These are phyloP conservation scores for Quercus berberidifolia DNA, from an alignment of 306 rosid species.

Conservation along the genomic window DNA sequence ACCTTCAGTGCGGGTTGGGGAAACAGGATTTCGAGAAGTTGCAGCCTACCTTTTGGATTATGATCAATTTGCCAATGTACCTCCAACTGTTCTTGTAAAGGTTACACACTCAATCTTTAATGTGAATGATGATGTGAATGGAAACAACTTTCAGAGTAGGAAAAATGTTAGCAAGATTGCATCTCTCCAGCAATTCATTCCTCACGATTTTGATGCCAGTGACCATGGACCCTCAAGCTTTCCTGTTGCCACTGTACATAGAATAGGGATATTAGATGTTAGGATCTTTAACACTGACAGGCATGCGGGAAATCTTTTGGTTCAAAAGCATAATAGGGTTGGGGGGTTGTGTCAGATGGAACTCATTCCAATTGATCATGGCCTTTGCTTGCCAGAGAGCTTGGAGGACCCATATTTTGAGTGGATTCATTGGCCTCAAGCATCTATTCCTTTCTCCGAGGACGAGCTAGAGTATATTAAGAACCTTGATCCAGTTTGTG, in stretches of 20 bases:
- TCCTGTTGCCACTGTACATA: constrained; percentile 90
- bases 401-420: constrained; percentile 97
- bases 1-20: constrained; percentile 92
- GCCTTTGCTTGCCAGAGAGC: constrained; percentile 91
- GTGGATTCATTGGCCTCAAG: constrained; percentile 99
- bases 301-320: constrained; percentile 95
- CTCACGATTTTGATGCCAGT: constrained; percentile 95
- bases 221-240: constrained; percentile 97
- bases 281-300: constrained; percentile 97
- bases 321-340: constrained; percentile 67
- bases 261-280: constrained; percentile 89
- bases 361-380: constrained; percentile 94
- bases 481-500: constrained; percentile 56
- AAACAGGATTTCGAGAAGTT: constrained; percentile 94
- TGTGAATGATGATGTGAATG: constrained; percentile 84
- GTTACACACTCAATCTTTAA: constrained; percentile 92
- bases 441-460: constrained; percentile 90
- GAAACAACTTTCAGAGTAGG: constrained; percentile 55
- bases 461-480: constrained; percentile 81
- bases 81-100: constrained; percentile 91
- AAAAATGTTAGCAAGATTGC: constrained; percentile 91
- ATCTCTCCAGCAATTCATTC: constrained; percentile 84
- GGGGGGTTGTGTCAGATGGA: constrained; percentile 88
- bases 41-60: constrained; percentile 89
- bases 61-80: constrained; percentile 89